Evolutionary conservation across 1,284 basidiomycete species (phyloP).

Genomic region (Cutaneotrichosporon mucoides): DNA sequence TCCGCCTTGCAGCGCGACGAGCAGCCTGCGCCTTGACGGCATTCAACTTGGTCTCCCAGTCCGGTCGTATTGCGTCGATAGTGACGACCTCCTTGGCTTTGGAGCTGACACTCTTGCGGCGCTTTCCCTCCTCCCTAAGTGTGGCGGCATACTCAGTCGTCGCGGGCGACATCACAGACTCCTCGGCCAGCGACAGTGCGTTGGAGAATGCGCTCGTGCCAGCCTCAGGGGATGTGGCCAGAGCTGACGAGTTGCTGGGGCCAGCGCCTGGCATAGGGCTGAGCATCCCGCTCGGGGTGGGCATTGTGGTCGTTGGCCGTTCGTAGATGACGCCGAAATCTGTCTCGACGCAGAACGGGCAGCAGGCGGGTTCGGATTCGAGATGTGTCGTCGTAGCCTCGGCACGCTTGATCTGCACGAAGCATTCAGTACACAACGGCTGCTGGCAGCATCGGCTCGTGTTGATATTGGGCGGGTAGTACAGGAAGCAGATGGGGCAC

Average conservation of each 20-base stretch:
- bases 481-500: slow-evolving; percentile 97
- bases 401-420: slow-evolving; percentile 95
- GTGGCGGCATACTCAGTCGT: too few relatives aligned
- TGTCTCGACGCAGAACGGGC: slow-evolving; percentile 94
- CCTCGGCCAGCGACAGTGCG: slow-evolving; percentile 1
- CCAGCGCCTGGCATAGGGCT: not conserved
- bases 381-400: slow-evolving; percentile 91
- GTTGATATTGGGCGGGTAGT: slow-evolving; percentile 94
- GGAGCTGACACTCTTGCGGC: slow-evolving; percentile 51
- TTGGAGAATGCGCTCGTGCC: slow-evolving; percentile 50
- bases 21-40: slow-evolving; percentile 81
- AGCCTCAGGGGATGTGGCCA: slow-evolving; percentile 56
- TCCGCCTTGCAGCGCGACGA: slow-evolving; percentile 85
- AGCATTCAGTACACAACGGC: slow-evolving; percentile 97
- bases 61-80: slow-evolving; percentile 86
- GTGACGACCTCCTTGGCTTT: slow-evolving; percentile 73
- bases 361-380: slow-evolving; percentile 86
- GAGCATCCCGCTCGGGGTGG: slow-evolving; percentile 9
- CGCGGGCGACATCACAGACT: not conserved
- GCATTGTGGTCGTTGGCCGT: slow-evolving; percentile 55
- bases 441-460: slow-evolving; percentile 96
- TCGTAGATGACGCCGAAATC: slow-evolving; percentile 93
- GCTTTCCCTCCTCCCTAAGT: slow-evolving; percentile 29
- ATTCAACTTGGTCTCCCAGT: slow-evolving; percentile 90
- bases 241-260: slow-evolving; percentile 18